Base-by-base conservation (phyloP, 1,284 basidiomycete genomes). In the Ustilago shanxiensis region DNA sequence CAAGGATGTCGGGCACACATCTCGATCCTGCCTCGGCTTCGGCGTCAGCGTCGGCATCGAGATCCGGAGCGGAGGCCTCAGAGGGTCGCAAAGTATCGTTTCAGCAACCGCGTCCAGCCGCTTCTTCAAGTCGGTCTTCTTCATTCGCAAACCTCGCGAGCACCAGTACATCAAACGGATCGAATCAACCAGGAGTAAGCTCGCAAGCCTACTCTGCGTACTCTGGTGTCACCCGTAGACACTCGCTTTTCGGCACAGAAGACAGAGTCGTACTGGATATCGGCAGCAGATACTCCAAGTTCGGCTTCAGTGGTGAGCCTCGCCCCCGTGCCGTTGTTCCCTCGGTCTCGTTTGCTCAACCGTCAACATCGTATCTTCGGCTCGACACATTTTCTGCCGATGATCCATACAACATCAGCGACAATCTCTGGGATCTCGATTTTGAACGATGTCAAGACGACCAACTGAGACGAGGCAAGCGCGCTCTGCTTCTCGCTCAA, bases 291-390 rank as follows among this genome's bases (percentile, higher is more conserved):
- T 74, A 80, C 41, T 72, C 73, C 66, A 84, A 83, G 67, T 65
- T 79, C 41, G 83, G 83, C 13, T 77, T 83, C 61, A 74, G 75
- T 26, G 82, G 81, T 18, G 83, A 85, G 49, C 70, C 79, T 11
- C 72, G 75, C n/a, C 83, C 83, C 9, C 79, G 82, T 20, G 74
- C 62, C 24, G 60, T 84, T 28, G 44, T 85, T 3, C 63, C 70
- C 4, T 83, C 85, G 79, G 89, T 89, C 51, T 80, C 80, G 83
- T 66, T 66, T 49, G 51, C 65, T 3, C 70, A 66, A 35, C 70
- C 70, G 2, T 69, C 68, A 1, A 69, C 72, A 2, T 79, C 68
- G 11, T 69, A 62, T 31, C 66, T 71, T 11, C 58, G 62, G 8
- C 59, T 72, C 41, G 54, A 57, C 49, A 31, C 45, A 3, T 47